phyloP scores from a whole-genome alignment of 2,329 filamentous ascomycete species.

The Aureobasidium sp. region DNA sequence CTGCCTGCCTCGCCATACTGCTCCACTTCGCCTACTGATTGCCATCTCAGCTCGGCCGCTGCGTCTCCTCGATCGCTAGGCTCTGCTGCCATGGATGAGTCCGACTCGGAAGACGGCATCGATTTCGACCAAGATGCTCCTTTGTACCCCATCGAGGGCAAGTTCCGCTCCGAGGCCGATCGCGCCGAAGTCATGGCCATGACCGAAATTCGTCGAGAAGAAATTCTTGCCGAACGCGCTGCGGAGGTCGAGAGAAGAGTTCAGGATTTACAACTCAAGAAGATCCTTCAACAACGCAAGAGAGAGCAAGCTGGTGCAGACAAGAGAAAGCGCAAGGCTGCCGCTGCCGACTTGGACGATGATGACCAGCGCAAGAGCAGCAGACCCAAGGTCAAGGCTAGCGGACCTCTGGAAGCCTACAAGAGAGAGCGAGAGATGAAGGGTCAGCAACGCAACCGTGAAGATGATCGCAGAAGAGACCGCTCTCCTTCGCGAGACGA shows the following conservation, averaged over 20 bases:
- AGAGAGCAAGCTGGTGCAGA: constrained; percentile 48
- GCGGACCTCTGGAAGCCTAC: constrained; percentile 68
- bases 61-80: constrained; percentile 67
- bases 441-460: constrained; percentile 34
- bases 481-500: constrained; percentile 36
- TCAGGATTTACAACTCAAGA: constrained; percentile 75
- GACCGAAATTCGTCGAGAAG: constrained; percentile 85
- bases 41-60: constrained; percentile 51
- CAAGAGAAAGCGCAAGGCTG: constrained; percentile 66
- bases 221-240: constrained; percentile 79
- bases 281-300: constrained; percentile 64
- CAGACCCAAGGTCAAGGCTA: constrained; percentile 36
- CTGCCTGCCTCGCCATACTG: constrained; percentile 6
- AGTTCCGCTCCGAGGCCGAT: constrained; percentile 56
- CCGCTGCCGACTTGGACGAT: constrained; percentile 71
- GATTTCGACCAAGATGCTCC: constrained; percentile 52
- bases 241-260: constrained; percentile 73
- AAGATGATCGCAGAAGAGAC: constrained; percentile 42
- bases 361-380: constrained; percentile 58
- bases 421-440: constrained; percentile 56
- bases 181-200: constrained; percentile 65
- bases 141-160: constrained; percentile 78
- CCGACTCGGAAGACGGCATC: constrained; percentile 58
- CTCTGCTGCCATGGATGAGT: constrained; percentile 86
- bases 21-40: constrained; percentile 15